These are phyloP conservation scores for Achaetomiella virescens DNA, from an alignment of 495 filamentous ascomycete species.

Conservation along the genomic window DNA sequence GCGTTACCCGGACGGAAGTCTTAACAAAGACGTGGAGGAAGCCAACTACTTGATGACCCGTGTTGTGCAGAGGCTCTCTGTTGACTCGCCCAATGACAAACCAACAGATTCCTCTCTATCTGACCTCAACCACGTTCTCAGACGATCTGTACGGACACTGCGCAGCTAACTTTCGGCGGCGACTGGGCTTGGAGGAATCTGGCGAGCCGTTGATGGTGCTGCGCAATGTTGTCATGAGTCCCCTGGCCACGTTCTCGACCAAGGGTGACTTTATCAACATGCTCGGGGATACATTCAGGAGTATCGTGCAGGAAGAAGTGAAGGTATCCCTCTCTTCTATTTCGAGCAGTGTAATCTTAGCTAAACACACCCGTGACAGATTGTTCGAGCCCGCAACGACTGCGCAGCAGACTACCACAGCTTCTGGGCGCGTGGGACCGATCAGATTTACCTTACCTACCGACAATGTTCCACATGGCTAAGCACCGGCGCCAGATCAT, in stretches of 20 bases:
- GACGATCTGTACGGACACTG: conserved; percentile 38
- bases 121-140: conserved; percentile 40
- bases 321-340: neutral
- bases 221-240: conserved; percentile 18
- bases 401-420: conserved; percentile 15
- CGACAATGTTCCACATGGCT: conserved; percentile 19
- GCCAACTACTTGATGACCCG: conserved; percentile 44
- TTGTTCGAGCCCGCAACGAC: conserved; percentile 12
- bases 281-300: conserved; percentile 1
- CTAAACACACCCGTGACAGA: neutral
- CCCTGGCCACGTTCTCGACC: neutral
- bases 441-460: conserved; percentile 9
- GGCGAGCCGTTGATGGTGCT: conserved; percentile 13
- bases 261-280: conserved; percentile 13
- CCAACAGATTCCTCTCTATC: conserved; percentile 34
- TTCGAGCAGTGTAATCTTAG: no score
- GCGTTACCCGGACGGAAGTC: conserved; percentile 28
- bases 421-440: conserved; percentile 9
- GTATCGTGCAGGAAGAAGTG: conserved; percentile 11
- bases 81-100: conserved; percentile 33
- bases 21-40: conserved; percentile 42
- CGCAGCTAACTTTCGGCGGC: conserved; percentile 7
- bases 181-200: conserved; percentile 7
- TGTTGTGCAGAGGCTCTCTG: conserved; percentile 36
- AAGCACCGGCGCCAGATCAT: conserved; percentile 20